Evolutionary conservation across 2,329 filamentous ascomycete genomes (phyloP), one percentile per base, ranked within the genome.

Genomic region (Claviceps lovelessii): DNA sequence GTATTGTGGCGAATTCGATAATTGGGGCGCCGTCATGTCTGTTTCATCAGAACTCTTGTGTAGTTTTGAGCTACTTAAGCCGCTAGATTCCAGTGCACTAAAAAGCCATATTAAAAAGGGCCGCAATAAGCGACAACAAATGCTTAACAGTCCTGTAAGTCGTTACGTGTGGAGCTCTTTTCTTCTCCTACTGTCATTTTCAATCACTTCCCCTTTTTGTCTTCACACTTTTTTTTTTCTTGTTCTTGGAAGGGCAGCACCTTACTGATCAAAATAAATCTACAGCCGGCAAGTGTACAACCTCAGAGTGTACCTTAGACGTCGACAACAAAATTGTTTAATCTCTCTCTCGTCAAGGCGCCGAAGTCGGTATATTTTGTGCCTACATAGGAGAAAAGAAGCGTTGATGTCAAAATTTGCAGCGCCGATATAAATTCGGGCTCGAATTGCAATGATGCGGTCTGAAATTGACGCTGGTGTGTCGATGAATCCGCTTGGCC

Each of bases 71-170:
- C 77, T 98, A 17, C 78, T 98, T 57, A 98, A 98, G 70, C 93
- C 93, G 8, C 78, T 98, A 49, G 93, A 98, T 70, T 96, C 90
- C 13, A 94, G 88, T 63, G 91, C 91, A 39, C 76, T 98, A 58
- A 98, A 98, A 79, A 96, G 86, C 63, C 93, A 98, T 67, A 98
- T 98, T 72, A 98, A 98, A 76, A 97, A 96, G 75, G 90, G 90
- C 58, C 81, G 90, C 58, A 95, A 90, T 72, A 94, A 94, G 76
- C 81, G 91, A 58, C 89, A 95, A 70, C 91, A 84, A 71, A 94
- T 95, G 80, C 78, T 96, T 57, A 96, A 95, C 77, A 95, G 90
- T 75, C 91, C 91, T 67, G 89, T 94, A 83, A 74, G 88, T 84
- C 51, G 31, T 23, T 8, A 29, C 13, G 7, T n/a, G 29, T 31